Conservation (phyloP, 441 rosid genomes). For the Pelargonium myrrhifolium region DNA sequence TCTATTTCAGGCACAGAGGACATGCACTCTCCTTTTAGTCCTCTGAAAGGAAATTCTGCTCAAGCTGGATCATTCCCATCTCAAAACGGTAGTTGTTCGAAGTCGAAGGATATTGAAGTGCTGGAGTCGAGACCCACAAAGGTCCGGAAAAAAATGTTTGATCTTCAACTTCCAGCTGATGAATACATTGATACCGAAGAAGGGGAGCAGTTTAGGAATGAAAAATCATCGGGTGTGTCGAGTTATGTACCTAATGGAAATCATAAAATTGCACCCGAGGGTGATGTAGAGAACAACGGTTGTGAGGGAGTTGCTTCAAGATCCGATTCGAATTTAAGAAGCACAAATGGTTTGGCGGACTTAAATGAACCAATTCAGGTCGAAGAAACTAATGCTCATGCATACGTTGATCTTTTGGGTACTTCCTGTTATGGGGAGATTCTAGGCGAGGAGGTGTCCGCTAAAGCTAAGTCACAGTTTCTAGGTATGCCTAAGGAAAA, state of each 20-base stretch:
- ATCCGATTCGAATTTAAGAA: conserved; percentile 35
- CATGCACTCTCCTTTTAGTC: conserved; percentile 59
- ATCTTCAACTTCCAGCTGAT: conserved; percentile 94
- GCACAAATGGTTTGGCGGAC: conserved; percentile 61
- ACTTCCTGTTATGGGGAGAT: conserved; percentile 29
- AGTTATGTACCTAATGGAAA: conserved; percentile 41
- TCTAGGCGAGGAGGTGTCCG: conserved; percentile 31
- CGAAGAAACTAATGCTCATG: conserved; percentile 50
- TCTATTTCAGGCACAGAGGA: conserved; percentile 54
- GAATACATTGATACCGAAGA: conserved; percentile 70
- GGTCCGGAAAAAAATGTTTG: conserved; percentile 72
- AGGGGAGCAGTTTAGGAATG: conserved; percentile 41
- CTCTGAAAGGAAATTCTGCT: conserved; percentile 46
- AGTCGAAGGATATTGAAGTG: conserved; percentile 36
- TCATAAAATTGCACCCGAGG: conserved; percentile 27
- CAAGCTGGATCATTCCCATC: conserved; percentile 49
- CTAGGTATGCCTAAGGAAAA: conserved; percentile 40
- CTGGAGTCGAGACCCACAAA: conserved; percentile 63
- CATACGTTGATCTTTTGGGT: conserved; percentile 32
- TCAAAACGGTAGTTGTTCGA: conserved; percentile 56
- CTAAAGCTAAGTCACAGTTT: conserved; percentile 32
- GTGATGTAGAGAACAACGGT: conserved; percentile 35
- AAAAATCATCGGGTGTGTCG: conserved; percentile 33
- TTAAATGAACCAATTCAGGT: conserved; percentile 65
- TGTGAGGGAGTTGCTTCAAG: conserved; percentile 33